phyloP scores from a whole-genome alignment of 768 basidiomycete genomes.

The Panaeolus cyanescens region DNA sequence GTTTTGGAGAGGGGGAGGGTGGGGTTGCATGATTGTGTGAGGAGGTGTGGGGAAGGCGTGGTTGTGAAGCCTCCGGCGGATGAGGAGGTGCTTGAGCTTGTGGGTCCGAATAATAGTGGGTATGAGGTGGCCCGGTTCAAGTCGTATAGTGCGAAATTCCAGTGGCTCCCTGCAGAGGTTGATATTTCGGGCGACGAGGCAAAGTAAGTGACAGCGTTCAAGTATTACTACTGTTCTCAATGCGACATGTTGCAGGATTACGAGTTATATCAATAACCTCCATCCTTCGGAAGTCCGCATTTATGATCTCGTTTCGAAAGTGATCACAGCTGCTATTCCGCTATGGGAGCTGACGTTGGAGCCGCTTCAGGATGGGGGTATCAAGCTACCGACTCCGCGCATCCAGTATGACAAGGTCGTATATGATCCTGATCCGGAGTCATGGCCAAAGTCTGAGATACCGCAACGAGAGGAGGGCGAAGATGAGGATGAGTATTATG shows the following conservation, averaged over 20 bases:
- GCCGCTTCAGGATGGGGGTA: slow-evolving; percentile 4
- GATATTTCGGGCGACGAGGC: slow-evolving; percentile 24
- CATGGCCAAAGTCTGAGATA: slow-evolving; percentile 12
- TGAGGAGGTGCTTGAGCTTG: not conserved
- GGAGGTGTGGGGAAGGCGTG: slow-evolving; percentile 23
- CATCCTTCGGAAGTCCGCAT: slow-evolving; percentile 30
- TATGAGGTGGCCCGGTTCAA: not conserved
- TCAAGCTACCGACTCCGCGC: not conserved
- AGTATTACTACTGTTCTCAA: not conserved
- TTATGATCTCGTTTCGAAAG: slow-evolving; percentile 16
- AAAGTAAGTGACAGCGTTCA: slow-evolving; percentile 19
- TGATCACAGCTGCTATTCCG: slow-evolving; percentile 2
- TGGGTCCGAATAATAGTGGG: not conserved
- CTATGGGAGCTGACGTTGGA: slow-evolving; percentile 9
- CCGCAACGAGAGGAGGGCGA: slow-evolving; percentile 18
- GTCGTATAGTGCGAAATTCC: slow-evolving; percentile 26
- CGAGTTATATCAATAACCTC: slow-evolving; percentile 45
- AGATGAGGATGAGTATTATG: slow-evolving; percentile 14
- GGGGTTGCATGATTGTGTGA: slow-evolving; percentile 22
- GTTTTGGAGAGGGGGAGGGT: slow-evolving; percentile 19
- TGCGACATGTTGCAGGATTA: slow-evolving; percentile 21
- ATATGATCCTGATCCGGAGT: slow-evolving; percentile 21
- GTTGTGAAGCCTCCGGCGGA: slow-evolving; percentile 11
- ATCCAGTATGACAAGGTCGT: slow-evolving; percentile 12
- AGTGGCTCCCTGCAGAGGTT: slow-evolving; percentile 31